Conservation (phyloP, 306 rosid genomes). For the Prunus mume region DNA sequence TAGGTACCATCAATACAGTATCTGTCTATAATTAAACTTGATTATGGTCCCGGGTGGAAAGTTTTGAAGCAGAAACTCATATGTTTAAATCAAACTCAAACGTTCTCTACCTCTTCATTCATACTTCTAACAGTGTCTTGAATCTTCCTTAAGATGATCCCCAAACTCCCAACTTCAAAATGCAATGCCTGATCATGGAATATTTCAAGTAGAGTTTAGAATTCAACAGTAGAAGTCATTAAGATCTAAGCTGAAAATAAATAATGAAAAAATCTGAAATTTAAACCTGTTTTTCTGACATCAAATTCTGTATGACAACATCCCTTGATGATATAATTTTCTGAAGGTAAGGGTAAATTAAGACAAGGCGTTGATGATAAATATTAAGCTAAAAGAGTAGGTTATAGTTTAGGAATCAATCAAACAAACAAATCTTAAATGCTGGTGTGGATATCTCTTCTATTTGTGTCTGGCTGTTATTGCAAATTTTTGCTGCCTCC, state of each 20-base stretch:
- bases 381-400: slow-evolving; percentile 9
- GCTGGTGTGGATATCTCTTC: slow-evolving; percentile 61
- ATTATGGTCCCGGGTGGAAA: not conserved
- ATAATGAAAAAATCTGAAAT: slow-evolving; percentile 8
- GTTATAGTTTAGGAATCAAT: slow-evolving; percentile 12
- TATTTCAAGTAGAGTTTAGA: slow-evolving; percentile 24
- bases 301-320: slow-evolving; percentile 50
- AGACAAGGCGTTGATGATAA: slow-evolving; percentile 30
- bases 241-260: not conserved
- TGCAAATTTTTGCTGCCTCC: slow-evolving; percentile 43
- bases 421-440: slow-evolving; percentile 6
- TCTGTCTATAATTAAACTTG: not conserved
- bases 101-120: slow-evolving; percentile 56
- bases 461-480: slow-evolving; percentile 43
- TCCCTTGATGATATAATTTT: slow-evolving; percentile 51
- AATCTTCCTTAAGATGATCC: slow-evolving; percentile 52
- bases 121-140: slow-evolving; percentile 46
- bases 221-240: slow-evolving; percentile 13
- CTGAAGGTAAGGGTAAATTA: slow-evolving; percentile 61
- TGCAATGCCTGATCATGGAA: slow-evolving; percentile 46
- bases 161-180: slow-evolving; percentile 57
- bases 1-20: not conserved
- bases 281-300: slow-evolving; percentile 61
- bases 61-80: slow-evolving; percentile 3
- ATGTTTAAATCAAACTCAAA: not conserved